Base-by-base conservation (phyloP, 129 eudicot species). In the Rutidosis leptorrhynchoides region DNA sequence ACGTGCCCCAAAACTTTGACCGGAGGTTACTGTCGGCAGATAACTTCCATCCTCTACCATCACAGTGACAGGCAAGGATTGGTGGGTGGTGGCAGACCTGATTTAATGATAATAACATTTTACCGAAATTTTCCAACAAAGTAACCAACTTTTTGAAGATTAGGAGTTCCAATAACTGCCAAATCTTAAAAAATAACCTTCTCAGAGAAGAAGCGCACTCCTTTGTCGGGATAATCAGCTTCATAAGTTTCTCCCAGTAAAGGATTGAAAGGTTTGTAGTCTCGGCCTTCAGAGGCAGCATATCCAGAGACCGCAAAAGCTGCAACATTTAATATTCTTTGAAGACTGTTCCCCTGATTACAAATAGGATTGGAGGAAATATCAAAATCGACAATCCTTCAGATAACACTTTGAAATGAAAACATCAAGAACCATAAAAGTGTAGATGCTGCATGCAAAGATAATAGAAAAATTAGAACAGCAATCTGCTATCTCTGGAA, bases 191-290 rank as follows among this genome's bases (percentile, higher is more conserved):
- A n/a, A n/a, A n/a, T n/a, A 68, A 90, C 97, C 95, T 90, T 90
- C 55, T 90, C 97, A 9, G 97, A 90, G 77, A 87, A 90, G 65
- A 90, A 90, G 12, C 93, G 84, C 65, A 90, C 29, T 69, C 97
- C 97, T 77, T 82, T 87, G 21, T 90, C 97, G 15, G 95, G 97
- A 83, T 80, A 90, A 20, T 87, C 92, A 56, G 97, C 97, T 81
- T 90, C 97, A 67, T 90, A 90, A 46, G 97, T 90, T 72, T 90
- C 97, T 25, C 97, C 97, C 63, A 90, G 68, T 76, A 90, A 77
- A 57, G 97, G 97, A 83, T 90, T 90, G 61, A 90, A 90, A 20
- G 97, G 97, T 82, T 90, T 90, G 70, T 95, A 90, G 62, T 80
- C 82, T 58, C 97, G 70, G 19, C 95, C 97, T 77, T 87, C 95